Evolutionary conservation across 805 yeast genomes (phyloP), one percentile per base, ranked within the genome.

Genomic region (Wickerhamiella allomyrinae): DNA sequence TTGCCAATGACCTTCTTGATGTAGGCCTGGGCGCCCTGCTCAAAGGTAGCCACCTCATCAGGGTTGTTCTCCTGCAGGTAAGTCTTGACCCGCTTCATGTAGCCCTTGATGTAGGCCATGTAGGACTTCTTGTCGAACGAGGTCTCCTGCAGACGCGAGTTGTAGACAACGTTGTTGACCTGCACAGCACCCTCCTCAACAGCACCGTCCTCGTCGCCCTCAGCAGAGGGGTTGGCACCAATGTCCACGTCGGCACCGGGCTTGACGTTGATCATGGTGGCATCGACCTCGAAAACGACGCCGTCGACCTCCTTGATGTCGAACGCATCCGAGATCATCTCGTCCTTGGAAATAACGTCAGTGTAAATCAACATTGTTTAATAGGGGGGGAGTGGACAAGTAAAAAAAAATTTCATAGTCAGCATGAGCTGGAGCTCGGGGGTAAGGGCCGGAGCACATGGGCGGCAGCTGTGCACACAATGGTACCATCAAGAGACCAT

Each of bases 221-320:
- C 98, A 56, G 97, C 96, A 60, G 95, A 85, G 63, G 98, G 96
- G 80, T 91, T 91, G 61, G 95, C 98, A 72, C 98, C 98, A 67
- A 91, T 91, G 69, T 91, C 97, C 58, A 91, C 77, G 63, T 91
- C 91, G 60, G 77, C 96, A 63, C 85, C 82, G 34, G 66, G 64
- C 66, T 76, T 78, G 60, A 91, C 85, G 59, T 72, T 79, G 67
- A 91, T 76, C 91, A 86, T 78, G 60, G 75, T 71, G 72, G 96
- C 86, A 79, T 91, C 84, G 55, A 94, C 97, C 75, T 91, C 98
- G 76, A 74, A 84, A 66, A 91, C 85, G 59, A 74, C 97, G 54
- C 74, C 83, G 61, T 83, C 95, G 54, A 91, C 96, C 66, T 69
- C 71, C 63, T 71, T 79, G 66, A 75, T 62, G 68, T 84, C 94